Conservation (phyloP, 129 eudicot genomes). For the sunflower (Helianthus annuus) region DNA sequence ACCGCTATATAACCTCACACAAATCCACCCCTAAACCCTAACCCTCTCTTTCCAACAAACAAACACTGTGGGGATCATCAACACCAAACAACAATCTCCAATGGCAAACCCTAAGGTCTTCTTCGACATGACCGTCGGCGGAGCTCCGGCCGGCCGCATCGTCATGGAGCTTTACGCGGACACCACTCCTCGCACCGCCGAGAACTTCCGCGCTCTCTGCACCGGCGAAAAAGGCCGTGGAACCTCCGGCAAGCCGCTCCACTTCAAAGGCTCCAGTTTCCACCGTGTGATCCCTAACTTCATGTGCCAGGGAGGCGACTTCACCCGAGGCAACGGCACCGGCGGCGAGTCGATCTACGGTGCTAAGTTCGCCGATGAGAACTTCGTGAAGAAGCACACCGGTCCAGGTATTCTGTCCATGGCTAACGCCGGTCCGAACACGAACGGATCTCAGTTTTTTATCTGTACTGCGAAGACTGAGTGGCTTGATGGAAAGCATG, state of each 20-base stretch:
- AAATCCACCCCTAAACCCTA: conserved; percentile 26
- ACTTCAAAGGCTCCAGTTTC: conserved; percentile 60
- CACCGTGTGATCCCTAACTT: conserved; percentile 69
- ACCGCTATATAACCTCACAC: conserved; percentile 11
- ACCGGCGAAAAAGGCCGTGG: conserved; percentile 71
- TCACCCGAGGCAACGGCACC: conserved; percentile 68
- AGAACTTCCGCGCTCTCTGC: conserved; percentile 73
- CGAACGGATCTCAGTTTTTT: conserved; percentile 74
- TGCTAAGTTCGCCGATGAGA: conserved; percentile 56
- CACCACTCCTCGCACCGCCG: conserved; percentile 52
- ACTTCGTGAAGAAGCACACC: conserved; percentile 63
- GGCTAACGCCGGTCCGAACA: conserved; percentile 69
- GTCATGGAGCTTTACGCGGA: conserved; percentile 70
- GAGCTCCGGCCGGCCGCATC: conserved; percentile 50
- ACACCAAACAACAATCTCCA: not conserved
- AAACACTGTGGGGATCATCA: not conserved
- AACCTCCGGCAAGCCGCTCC: conserved; percentile 54
- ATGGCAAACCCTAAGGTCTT: conserved; percentile 66
- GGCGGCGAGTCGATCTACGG: conserved; percentile 84
- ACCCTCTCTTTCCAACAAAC: not conserved
- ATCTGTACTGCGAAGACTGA: conserved; percentile 63
- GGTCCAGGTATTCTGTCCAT: conserved; percentile 63
- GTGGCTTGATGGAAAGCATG: conserved; percentile 77
- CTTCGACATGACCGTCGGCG: conserved; percentile 66
- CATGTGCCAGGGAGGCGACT: conserved; percentile 75